Evolutionary conservation across 2,329 filamentous ascomycete genomes (phyloP).

Genomic region (Colletotrichum tamarilloi): DNA sequence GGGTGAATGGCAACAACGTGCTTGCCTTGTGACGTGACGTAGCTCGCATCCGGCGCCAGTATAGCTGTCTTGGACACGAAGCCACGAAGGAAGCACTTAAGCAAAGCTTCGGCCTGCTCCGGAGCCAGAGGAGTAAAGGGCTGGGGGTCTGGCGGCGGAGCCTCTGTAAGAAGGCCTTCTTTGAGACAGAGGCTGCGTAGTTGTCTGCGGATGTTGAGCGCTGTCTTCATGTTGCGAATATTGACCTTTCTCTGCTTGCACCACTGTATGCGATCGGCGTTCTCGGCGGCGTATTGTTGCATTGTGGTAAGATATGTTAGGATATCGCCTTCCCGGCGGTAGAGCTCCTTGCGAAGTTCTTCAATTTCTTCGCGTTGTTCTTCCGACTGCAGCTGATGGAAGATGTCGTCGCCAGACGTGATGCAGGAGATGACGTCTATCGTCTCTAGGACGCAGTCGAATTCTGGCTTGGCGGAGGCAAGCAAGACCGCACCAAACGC

Average conservation of each 20-base stretch:
- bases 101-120: constrained; percentile 62
- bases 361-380: constrained; percentile 66
- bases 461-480: constrained; percentile 76
- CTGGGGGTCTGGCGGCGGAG: constrained; percentile 63
- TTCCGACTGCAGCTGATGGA: constrained; percentile 68
- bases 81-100: constrained; percentile 72
- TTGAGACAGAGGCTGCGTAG: constrained; percentile 66
- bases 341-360: constrained; percentile 65
- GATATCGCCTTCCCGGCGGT: constrained; percentile 72
- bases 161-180: constrained; percentile 60
- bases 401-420: constrained; percentile 72
- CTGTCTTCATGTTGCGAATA: constrained; percentile 70
- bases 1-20: constrained; percentile 72
- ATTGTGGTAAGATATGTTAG: constrained; percentile 73
- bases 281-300: constrained; percentile 69
- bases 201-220: constrained; percentile 71
- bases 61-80: constrained; percentile 72
- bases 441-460: constrained; percentile 80
- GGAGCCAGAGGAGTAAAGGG: constrained; percentile 66
- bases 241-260: constrained; percentile 69
- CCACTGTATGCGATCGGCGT: constrained; percentile 65
- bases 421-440: constrained; percentile 84
- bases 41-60: constrained; percentile 69
- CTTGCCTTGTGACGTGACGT: constrained; percentile 69
- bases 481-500: constrained; percentile 85